A percentile compares a stretch with the other conserved stretches of the same genome.
Conservation (phyloP, 2,329 filamentous ascomycete genomes). For the Colletotrichum eleusines region DNA sequence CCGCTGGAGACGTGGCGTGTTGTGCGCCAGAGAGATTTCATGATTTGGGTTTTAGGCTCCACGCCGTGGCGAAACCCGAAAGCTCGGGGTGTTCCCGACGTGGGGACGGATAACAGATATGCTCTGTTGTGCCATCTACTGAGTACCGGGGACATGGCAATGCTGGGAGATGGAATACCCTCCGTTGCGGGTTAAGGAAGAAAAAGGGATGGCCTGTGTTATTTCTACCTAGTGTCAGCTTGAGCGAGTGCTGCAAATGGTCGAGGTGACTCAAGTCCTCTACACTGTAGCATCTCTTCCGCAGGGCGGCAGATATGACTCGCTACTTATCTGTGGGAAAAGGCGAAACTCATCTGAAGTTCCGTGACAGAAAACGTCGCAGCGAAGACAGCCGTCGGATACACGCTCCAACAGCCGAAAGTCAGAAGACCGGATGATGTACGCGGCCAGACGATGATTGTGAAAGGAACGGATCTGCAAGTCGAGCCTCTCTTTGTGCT, state of each 20-base stretch:
- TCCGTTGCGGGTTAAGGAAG: background rate
- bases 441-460: slow-evolving; percentile 6
- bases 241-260: background rate
- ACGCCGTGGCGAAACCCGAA: slow-evolving; percentile 14
- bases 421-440: background rate
- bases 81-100: slow-evolving; percentile 21
- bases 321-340: slow-evolving; percentile 30
- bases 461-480: background rate
- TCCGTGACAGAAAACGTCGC: slow-evolving; percentile 37
- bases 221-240: slow-evolving; percentile 1
- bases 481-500: background rate
- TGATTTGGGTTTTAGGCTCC: slow-evolving; percentile 34
- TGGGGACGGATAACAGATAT: slow-evolving; percentile 9
- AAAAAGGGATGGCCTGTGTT: slow-evolving; percentile 10
- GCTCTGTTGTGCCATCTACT: slow-evolving; percentile 15
- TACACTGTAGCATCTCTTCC: background rate
- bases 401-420: slow-evolving; percentile 3
- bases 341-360: slow-evolving; percentile 38
- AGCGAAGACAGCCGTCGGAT: slow-evolving; percentile 11
- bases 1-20: slow-evolving; percentile 25
- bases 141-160: slow-evolving; percentile 7
- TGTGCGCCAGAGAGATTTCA: slow-evolving; percentile 36
- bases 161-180: slow-evolving; percentile 13
- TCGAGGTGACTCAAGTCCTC: background rate
- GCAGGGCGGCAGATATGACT: slow-evolving; percentile 25